Evolutionary conservation across 2,329 filamentous ascomycete species (phyloP), one percentile per base, ranked within the genome.

Genomic region (Cladosporium velox): DNA sequence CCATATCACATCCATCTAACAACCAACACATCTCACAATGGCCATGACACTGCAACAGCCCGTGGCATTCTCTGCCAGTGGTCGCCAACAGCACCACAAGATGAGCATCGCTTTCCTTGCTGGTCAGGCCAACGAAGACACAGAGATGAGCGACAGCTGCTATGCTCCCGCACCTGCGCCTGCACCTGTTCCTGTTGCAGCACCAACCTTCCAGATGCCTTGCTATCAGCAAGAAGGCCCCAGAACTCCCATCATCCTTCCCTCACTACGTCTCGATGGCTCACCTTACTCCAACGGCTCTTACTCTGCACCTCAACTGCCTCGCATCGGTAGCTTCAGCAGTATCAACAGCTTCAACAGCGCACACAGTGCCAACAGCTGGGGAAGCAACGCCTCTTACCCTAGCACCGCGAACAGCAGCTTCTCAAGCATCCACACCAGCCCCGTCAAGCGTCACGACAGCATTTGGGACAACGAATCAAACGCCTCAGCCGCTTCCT

Each of bases 361-460:
- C 15, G 60, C 60, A 21, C 60, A 63, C 34, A 61, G 59, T 24
- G 59, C 59, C 24, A 61, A 61, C 59, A 63, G 60, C 60, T 63
- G 60, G 60, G 60, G 21, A 10, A 54, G 32, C 47, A 55, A 54
- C 7, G 60, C 60, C 7, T 63, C 60, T 15, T 63, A 63, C 60
- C 60, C 60, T 18, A 63, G 49, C 49, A 63, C 49, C 49, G 55
- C 60, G 15, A 44, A 34, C 49, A 63, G 60, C 60, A 63, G 49
- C 60, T 63, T 63, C 60, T 63, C 60, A 34, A 63, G 60, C 60
- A 63, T 63, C 49, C 55, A 63, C 60, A 63, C 60, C 49, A 63
- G 60, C 60, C 60, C 60, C 2, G 49, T 41, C 6, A 63, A 63
- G 60, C 60, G 60, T 24, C 60, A 63, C 34, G 60, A 63, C 49